These are phyloP conservation scores for Pichia heedii DNA, from an alignment of 805 yeast genomes.

Conservation along the genomic window DNA sequence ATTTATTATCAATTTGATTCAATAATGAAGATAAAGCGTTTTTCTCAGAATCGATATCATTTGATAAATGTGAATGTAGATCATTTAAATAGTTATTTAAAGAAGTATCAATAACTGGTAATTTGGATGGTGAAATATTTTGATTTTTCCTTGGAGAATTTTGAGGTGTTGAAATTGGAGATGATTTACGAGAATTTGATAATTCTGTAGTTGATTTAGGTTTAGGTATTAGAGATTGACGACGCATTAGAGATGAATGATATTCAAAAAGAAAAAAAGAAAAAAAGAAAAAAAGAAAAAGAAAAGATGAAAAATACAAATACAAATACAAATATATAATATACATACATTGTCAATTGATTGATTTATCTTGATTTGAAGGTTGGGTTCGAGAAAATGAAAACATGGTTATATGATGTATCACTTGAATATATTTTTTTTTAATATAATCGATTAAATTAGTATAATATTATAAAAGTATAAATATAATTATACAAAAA, in stretches of 20 bases:
- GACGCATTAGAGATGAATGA: not conserved
- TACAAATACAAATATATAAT: too few relatives aligned
- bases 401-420: too few relatives aligned
- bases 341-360: too few relatives aligned
- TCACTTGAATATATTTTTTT: too few relatives aligned
- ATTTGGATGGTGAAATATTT: slow-evolving; percentile 2
- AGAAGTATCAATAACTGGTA: not conserved
- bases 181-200: not conserved
- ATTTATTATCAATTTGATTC: not conserved
- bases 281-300: too few relatives aligned
- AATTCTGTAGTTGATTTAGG: not conserved
- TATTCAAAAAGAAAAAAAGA: not conserved
- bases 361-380: too few relatives aligned
- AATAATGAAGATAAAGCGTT: not conserved
- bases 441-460: too few relatives aligned
- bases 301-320: too few relatives aligned
- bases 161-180: slow-evolving; percentile 4
- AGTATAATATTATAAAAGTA: too few relatives aligned
- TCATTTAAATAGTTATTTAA: slow-evolving; percentile 1
- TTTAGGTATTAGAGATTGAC: slow-evolving; percentile 6
- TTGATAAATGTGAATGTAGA: slow-evolving; percentile 1
- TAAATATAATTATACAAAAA: too few relatives aligned
- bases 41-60: slow-evolving; percentile 3
- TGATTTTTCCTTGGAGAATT: slow-evolving; percentile 2
- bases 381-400: too few relatives aligned